Evolutionary conservation across 1,139 yeast species (phyloP).

Genomic region (Diutina rugosa): DNA sequence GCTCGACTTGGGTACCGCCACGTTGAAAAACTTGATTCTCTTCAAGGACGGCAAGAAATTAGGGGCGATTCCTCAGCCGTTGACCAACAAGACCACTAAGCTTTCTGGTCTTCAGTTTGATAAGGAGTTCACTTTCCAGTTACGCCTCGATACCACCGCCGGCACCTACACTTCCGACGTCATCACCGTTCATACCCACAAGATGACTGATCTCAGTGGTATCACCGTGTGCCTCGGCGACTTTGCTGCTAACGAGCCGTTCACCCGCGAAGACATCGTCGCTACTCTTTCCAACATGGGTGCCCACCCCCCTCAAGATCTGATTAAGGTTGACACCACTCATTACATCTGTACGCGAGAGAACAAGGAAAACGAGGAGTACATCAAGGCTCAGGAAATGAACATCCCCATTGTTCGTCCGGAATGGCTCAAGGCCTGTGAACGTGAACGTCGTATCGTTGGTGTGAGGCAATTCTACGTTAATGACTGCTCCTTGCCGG

Average conservation of each 20-base stretch:
- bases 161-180: slow-evolving; percentile 66
- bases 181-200: slow-evolving; percentile 70
- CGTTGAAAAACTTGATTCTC: slow-evolving; percentile 60
- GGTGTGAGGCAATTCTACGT: slow-evolving; percentile 84
- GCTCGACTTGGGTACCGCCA: slow-evolving; percentile 72
- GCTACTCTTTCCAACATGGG: slow-evolving; percentile 58
- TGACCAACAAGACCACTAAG: slow-evolving; percentile 70
- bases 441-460: slow-evolving; percentile 74
- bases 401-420: slow-evolving; percentile 94
- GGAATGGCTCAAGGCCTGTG: slow-evolving; percentile 95
- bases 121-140: slow-evolving; percentile 65
- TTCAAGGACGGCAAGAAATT: slow-evolving; percentile 72
- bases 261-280: slow-evolving; percentile 49
- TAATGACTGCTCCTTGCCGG: slow-evolving; percentile 36
- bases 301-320: slow-evolving; percentile 63
- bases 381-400: slow-evolving; percentile 66
- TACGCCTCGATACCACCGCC: slow-evolving; percentile 78
- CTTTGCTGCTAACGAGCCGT: slow-evolving; percentile 46
- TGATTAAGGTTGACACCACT: slow-evolving; percentile 82
- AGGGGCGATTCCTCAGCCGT: slow-evolving; percentile 79
- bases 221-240: slow-evolving; percentile 87
- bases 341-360: slow-evolving; percentile 74
- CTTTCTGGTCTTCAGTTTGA: slow-evolving; percentile 87
- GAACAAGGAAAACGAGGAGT: slow-evolving; percentile 48
- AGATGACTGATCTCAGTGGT: slow-evolving; percentile 93